Percentiles rank a stretch among this genome's conserved stretches.
These are phyloP conservation scores for Zymoseptoria pseudotritici DNA, from an alignment of 2,329 filamentous ascomycete species.

Conservation along the genomic window DNA sequence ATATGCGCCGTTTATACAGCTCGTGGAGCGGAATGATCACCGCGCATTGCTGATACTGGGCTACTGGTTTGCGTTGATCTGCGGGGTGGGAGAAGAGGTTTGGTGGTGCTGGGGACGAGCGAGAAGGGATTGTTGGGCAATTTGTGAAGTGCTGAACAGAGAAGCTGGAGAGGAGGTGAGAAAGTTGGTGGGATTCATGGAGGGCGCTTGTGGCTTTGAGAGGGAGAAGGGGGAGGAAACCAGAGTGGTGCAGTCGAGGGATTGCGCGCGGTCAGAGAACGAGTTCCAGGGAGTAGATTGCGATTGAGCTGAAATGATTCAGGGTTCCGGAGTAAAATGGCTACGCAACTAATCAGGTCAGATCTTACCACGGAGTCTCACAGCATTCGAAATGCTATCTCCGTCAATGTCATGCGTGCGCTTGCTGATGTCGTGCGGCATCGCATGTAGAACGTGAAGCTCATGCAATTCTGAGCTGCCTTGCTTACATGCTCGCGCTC, in stretches of 20 bases:
- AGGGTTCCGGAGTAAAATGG: no score
- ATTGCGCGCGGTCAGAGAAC: no score
- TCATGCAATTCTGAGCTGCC: no score
- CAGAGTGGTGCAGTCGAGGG: background rate
- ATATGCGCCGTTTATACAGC: slow-evolving; percentile 5
- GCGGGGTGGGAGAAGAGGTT: slow-evolving; percentile 2
- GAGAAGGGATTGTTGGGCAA: slow-evolving; percentile 8
- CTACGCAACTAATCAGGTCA: no score
- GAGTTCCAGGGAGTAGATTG: no score
- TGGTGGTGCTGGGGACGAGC: slow-evolving; percentile 10
- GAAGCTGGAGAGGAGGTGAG: background rate
- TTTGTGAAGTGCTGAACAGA: background rate
- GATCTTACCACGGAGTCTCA: no score
- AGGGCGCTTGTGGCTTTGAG: background rate
- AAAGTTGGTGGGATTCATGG: background rate
- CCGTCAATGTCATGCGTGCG: no score
- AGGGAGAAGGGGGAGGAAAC: background rate
- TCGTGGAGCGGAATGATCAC: slow-evolving; percentile 8
- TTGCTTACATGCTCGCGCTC: no score
- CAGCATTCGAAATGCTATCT: no score
- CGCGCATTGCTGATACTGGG: slow-evolving; percentile 6
- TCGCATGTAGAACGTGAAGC: no score
- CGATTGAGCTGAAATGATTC: no score
- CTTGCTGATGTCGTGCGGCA: no score
- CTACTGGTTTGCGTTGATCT: slow-evolving; percentile 9